Base-by-base conservation (phyloP, 805 yeast species). In the Suhomyces prunicola region DNA sequence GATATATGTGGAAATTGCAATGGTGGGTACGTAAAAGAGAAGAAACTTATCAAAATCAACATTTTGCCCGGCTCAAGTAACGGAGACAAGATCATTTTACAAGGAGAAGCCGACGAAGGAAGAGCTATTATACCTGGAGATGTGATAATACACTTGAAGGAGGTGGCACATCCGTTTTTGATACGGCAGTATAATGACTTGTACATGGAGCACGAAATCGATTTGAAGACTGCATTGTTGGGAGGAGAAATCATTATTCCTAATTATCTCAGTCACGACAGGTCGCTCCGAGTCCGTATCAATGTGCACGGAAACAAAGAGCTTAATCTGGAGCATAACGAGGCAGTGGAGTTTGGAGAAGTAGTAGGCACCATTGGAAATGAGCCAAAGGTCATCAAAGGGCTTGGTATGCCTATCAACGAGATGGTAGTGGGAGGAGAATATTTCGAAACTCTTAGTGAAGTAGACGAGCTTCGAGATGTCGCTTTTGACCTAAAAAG, bases 81-180 rank as follows among this genome's bases (percentile, higher is more conserved):
- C 48, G 84, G 85, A 0, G 83, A 83, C 55, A 68, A 72, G 45
- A 75, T 85, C 17, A 70, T 82, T 1, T 67, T 85, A 19, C 70
- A 77, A n/a, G 81, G 84, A 5, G 85, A 81, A 59, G 88, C 86
- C 0, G 91, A 87, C 61, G 87, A 86, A 64, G 87, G 83, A 0
- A 64, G 79, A 17, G 74, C 77, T 54, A 69, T 82, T 3, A 68
- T 79, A 3, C 87, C 91, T 0, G 92, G 92, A 2, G 89, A 87
- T 64, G 86, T 87, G 6, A 69, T 85, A 2, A 77, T 87, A 8
- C 81, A 79, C 1, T 64, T 87, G 23, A 73, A 74, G 39, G 78
- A 79, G 57, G 54, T 72, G 46, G 59, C 62, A 4, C 77, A 74
- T 57, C 65, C 67, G 8, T 59, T 55, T 17, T 76, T 80, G 51